Base-by-base conservation (phyloP, 768 basidiomycete genomes). In the Leccinum subgranulosum region DNA sequence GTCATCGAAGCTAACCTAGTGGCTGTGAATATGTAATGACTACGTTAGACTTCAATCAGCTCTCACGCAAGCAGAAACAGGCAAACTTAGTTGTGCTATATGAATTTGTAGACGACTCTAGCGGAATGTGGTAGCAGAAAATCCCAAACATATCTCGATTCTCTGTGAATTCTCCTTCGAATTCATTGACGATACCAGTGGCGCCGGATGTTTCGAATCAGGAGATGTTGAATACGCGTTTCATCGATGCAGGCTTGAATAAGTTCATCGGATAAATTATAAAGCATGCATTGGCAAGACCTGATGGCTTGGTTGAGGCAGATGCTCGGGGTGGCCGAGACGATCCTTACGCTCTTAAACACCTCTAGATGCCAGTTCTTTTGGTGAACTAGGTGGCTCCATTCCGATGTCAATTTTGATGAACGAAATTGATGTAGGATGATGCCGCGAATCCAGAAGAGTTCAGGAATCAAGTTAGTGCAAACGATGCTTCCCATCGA, bases 121-220 rank as follows among this genome's bases (percentile, higher is more conserved):
- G 31, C 12, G 31, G 31, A 31, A 31, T 31, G 31, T 11, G 5
- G 31, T 11, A 31, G 31, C 91, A 14, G 79, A 82, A 64, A 82
- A 90, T 61, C 74, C 82, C 8, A 74, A 74, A 29, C 33, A 90
- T 94, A 4, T 23, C 23, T 23, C 23, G 23, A 23, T 23, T 33
- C 39, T 45, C 34, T 14, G 0, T 2, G n/a, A 27, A 36, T 47
- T 8, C 7, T 48, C 27, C 21, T 34, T 60, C 29, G 29, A 29
- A 29, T 29, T 29, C 53, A 61, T n/a, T 10, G 25, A 46, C 8
- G 71, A 67, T 59, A 77, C 23, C 23, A 23, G 23, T 23, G 23
- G 23, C 23, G n/a, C 23, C 23, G 23, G 23, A 23, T 92, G 9
- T 93, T 88, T 74, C 92, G 89, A 65, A 87, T 93, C 54, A 92